These are phyloP conservation scores for Bruguiera gymnorhiza DNA, from an alignment of 345 rosid genomes.

Conservation along the genomic window DNA sequence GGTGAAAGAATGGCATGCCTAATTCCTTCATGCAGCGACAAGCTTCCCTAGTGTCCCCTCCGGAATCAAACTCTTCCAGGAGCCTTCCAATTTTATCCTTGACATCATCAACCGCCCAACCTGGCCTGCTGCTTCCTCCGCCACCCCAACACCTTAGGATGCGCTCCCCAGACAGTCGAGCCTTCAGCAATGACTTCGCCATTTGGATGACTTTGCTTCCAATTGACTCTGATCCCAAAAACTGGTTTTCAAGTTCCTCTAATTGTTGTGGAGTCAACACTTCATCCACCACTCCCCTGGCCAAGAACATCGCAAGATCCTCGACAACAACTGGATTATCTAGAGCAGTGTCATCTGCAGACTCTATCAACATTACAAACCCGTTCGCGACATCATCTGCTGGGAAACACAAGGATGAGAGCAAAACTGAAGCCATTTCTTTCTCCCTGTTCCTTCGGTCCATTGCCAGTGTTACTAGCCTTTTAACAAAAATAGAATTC, in stretches of 20 bases:
- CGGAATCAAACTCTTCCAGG: slow-evolving; percentile 77
- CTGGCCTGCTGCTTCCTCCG: slow-evolving; percentile 54
- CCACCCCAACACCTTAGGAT: slow-evolving; percentile 89
- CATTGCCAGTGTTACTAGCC: slow-evolving; percentile 72
- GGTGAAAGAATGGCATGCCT: slow-evolving; percentile 86
- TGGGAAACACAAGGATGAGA: slow-evolving; percentile 68
- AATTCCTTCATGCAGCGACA: slow-evolving; percentile 74
- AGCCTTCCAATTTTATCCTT: slow-evolving; percentile 63
- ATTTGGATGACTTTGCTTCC: slow-evolving; percentile 63
- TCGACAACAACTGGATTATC: slow-evolving; percentile 79
- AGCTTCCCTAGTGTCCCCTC: slow-evolving; percentile 73
- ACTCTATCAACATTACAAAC: slow-evolving; percentile 62
- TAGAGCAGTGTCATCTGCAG: slow-evolving; percentile 78
- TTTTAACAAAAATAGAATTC: slow-evolving; percentile 69
- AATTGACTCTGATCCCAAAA: slow-evolving; percentile 42
- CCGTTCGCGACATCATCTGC: slow-evolving; percentile 64
- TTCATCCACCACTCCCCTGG: slow-evolving; percentile 83
- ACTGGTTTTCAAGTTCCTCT: slow-evolving; percentile 58
- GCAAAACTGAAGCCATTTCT: slow-evolving; percentile 81
- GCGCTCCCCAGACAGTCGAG: slow-evolving; percentile 75
- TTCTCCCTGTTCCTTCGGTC: slow-evolving; percentile 84
- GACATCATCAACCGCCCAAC: slow-evolving; percentile 71
- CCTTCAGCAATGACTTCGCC: slow-evolving; percentile 70
- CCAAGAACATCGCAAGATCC: slow-evolving; percentile 83
- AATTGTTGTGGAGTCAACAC: slow-evolving; percentile 69